These are phyloP conservation scores for Penicillium aurantiogriseum DNA, from an alignment of 2,329 filamentous ascomycete genomes.

Conservation along the genomic window DNA sequence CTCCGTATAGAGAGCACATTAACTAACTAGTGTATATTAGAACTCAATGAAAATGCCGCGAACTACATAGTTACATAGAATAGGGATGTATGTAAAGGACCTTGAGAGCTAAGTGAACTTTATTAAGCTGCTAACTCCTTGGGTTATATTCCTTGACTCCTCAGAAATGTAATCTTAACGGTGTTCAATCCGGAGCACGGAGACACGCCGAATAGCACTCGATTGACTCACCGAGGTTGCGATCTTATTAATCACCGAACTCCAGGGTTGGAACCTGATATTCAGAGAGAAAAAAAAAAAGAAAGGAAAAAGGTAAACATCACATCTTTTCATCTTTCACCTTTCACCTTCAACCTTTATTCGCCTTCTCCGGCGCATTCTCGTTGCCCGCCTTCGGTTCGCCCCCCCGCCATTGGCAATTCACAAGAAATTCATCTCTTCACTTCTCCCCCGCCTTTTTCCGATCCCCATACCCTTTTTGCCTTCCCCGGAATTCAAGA, in stretches of 20 bases:
- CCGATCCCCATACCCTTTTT: not conserved
- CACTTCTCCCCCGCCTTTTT: constrained; percentile 9
- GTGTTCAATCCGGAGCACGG: not conserved
- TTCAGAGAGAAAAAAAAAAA: not conserved
- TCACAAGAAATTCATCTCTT: constrained; percentile 2
- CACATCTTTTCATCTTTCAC: not conserved
- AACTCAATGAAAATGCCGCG: not conserved
- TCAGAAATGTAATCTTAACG: not conserved
- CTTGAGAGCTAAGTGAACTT: not conserved
- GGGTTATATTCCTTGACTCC: not conserved
- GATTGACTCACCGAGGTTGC: constrained; percentile 25
- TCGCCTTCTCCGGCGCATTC: constrained; percentile 7
- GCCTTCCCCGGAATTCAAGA: not conserved
- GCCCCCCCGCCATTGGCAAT: constrained; percentile 14
- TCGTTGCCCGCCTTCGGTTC: constrained; percentile 15
- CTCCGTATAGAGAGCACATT: not conserved
- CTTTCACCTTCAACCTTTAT: not conserved
- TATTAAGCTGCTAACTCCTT: not conserved
- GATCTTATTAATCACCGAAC: constrained; percentile 18
- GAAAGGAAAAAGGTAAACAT: not conserved
- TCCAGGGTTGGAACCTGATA: not conserved
- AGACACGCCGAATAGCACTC: constrained; percentile 8
- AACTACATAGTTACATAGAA: not conserved
- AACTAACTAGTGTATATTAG: not conserved
- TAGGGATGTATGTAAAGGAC: not conserved